Conservation (phyloP, 805 yeast species). For the Debaryomyces castellii region DNA sequence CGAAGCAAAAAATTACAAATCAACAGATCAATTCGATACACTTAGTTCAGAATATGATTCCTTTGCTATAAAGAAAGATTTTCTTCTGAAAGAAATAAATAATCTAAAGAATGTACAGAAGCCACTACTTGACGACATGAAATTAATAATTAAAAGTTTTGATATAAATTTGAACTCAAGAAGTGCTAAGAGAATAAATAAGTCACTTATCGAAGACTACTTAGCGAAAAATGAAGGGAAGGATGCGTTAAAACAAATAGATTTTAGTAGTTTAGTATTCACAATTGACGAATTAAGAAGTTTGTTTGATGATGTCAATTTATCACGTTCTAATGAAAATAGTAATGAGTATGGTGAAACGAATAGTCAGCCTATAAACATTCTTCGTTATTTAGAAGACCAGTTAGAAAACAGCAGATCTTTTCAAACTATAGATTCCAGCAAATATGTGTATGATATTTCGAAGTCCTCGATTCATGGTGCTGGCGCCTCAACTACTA, state of each 20-base stretch:
- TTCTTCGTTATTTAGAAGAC: slow-evolving; percentile 17
- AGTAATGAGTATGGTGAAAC: slow-evolving; percentile 8
- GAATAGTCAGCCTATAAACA: slow-evolving; percentile 8
- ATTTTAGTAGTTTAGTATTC: slow-evolving; percentile 15
- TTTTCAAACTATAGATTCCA: slow-evolving; percentile 18
- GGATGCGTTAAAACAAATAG: slow-evolving; percentile 9
- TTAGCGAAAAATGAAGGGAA: slow-evolving; percentile 8
- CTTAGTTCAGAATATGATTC: slow-evolving; percentile 20
- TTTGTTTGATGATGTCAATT: slow-evolving; percentile 18
- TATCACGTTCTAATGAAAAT: slow-evolving; percentile 14
- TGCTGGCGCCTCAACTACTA: slow-evolving; percentile 12
- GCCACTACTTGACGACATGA: slow-evolving; percentile 37
- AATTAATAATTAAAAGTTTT: slow-evolving; percentile 21
- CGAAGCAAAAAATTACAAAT: slow-evolving; percentile 11
- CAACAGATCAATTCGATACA: slow-evolving; percentile 15
- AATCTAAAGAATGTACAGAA: slow-evolving; percentile 28
- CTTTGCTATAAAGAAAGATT: slow-evolving; percentile 14
- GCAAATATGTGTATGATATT: slow-evolving; percentile 23
- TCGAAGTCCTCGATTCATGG: slow-evolving; percentile 19
- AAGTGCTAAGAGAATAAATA: slow-evolving; percentile 12
- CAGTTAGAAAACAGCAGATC: slow-evolving; percentile 19
- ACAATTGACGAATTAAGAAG: slow-evolving; percentile 17
- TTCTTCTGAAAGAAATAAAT: slow-evolving; percentile 18
- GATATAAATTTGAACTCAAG: slow-evolving; percentile 14
- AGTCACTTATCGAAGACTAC: slow-evolving; percentile 8